Base-by-base conservation (phyloP, 2,329 filamentous ascomycete genomes). In the Penicillium sp. region DNA sequence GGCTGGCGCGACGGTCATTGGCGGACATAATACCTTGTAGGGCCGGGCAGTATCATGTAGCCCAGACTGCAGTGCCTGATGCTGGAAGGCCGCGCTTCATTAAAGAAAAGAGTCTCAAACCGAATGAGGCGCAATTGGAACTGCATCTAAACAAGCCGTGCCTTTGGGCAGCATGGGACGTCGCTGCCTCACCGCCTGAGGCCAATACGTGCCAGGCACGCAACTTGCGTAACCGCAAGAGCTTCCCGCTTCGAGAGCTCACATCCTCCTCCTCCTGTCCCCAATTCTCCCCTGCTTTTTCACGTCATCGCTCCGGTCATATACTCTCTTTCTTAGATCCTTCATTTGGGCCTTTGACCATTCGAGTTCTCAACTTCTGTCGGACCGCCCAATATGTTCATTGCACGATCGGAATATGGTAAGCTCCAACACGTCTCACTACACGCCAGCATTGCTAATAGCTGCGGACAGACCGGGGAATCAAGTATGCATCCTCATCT, bases 401-500 rank as follows among this genome's bases (percentile, higher is more conserved):
- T 99, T 87, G 93, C 95, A 86, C 91, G 95, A 83, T 98, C 94
- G 78, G 95, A 99, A 94, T 99, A 99, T 84, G 95, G 94, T 95
- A 86, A 83, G 89, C 77, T 74, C 57, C 67, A 58, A 64, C 64
- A 63, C 56, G 64, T 63, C 66, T 63, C 66, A 61, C 54, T 57
- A 66, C 42, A 62, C 66, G 61, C 67, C 63, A 57, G 64, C 69
- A 69, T 73, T 62, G 63, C 76, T 80, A 75, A 79, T 76, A 67
- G 55, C 62, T 66, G 53, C 22, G 53, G 42, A 57, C 49, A 65
- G 63, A 65, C 57, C 63, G 94, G 81, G 94, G 94, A 75, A 97
- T 98, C 87, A 98, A 97, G 91, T 95, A 86, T 70, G 88, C 81
- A 65, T 60, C 65, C 64, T 60, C 50, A 37, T 10, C 38, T 45